A percentile compares a stretch with the other conserved stretches of the same genome.
phyloP scores from a whole-genome alignment of 768 basidiomycete species.

The Tulasnella sp. region DNA sequence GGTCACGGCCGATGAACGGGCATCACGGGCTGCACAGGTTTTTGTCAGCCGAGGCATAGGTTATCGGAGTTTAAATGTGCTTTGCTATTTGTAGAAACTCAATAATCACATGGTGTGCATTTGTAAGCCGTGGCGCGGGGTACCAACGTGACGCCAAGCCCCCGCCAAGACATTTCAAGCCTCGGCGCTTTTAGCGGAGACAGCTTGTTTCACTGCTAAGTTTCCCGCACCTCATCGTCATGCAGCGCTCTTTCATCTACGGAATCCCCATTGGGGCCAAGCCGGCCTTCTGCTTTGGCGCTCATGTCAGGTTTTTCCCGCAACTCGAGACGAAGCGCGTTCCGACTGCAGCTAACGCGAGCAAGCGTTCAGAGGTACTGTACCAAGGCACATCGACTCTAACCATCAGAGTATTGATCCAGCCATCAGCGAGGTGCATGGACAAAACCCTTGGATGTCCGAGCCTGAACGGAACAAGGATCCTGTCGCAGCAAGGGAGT shows the following conservation, averaged over 20 bases:
- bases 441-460: too few species aligned
- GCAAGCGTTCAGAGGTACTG: too few species aligned
- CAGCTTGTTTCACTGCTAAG: not conserved
- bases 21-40: too few species aligned
- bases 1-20: too few species aligned
- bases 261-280: constrained; percentile 20
- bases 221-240: not conserved
- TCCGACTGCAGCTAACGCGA: too few species aligned
- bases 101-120: not conserved
- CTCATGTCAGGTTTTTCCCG: constrained; percentile 10
- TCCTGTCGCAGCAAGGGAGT: too few species aligned
- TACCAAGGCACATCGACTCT: too few species aligned
- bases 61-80: too few species aligned
- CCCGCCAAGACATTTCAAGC: not conserved
- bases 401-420: too few species aligned
- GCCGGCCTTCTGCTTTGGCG: not conserved
- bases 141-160: not conserved
- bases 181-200: not conserved
- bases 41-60: not conserved
- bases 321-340: not conserved
- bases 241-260: not conserved
- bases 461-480: too few species aligned
- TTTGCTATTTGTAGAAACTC: too few species aligned
- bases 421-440: too few species aligned
- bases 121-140: not conserved